Evolutionary conservation across 73 alveolate genomes (phyloP), one percentile per base, ranked within the genome.

Genomic region (Diophrys sp.): DNA sequence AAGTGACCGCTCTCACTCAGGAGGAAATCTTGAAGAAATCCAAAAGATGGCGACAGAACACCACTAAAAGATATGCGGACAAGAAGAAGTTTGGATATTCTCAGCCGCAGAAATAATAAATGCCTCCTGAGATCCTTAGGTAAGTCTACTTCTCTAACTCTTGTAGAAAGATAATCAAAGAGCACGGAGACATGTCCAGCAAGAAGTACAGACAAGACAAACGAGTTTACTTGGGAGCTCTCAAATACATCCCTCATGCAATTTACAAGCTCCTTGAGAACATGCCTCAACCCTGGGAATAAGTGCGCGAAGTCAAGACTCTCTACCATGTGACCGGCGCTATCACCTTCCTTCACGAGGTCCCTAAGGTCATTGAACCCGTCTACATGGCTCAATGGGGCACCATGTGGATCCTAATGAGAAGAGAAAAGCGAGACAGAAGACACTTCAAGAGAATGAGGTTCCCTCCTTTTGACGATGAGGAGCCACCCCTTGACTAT

Each of bases 241-340:
- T 98, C 76, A 98, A 98, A 90, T 98, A 98, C 87, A 91, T 98
- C 83, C 99, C 99, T 26, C 99, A 98, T 78, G 99, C 99, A 56
- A 94, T 98, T 57, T 98, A 95, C 91, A 98, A 98, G 92, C 89
- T 98, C 32, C 93, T 98, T 79, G 99, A 96, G 74, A 96, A 97
- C 87, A 90, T 97, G 90, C 99, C 99, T 0, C 94, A 96, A 97
- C 99, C 99, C 32, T 98, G 99, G 99, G 99, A 98, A 74, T 96
- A 98, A 77, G 97, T 96, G 56, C 75, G 99, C 73, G 93, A 96
- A 34, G 98, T 97, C 57, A 94, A 92, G 74, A 96, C 94, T 2
- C 92, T 98, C 69, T 98, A 98, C 90, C 99, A 98, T 90, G 96
- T 95, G 72, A 95, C 99, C 8, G 99, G 99, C 27, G 99, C 99